phyloP scores from a whole-genome alignment of 345 rosid species.

The Anacardium occidentale region DNA sequence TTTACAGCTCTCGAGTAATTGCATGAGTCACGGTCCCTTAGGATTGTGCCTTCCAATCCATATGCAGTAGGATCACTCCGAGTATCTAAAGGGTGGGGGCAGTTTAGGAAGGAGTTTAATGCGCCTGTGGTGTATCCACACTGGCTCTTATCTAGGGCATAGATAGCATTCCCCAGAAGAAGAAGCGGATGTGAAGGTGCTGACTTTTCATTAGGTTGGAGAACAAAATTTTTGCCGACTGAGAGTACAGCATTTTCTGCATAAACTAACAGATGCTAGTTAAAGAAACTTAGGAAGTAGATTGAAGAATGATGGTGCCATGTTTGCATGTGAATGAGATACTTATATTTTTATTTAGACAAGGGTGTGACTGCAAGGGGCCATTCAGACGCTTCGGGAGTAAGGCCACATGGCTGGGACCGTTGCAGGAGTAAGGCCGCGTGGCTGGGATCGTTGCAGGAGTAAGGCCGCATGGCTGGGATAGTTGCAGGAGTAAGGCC shows the following conservation, averaged over 20 bases:
- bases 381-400: slow-evolving; percentile 66
- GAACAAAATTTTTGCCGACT: slow-evolving; percentile 70
- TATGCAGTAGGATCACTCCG: slow-evolving; percentile 82
- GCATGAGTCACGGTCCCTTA: slow-evolving; percentile 88
- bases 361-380: slow-evolving; percentile 71
- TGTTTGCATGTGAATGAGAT: neutral
- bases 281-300: no score
- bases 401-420: no score
- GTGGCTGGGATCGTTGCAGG: no score
- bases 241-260: slow-evolving; percentile 78
- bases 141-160: slow-evolving; percentile 45
- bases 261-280: neutral
- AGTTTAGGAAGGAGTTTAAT: slow-evolving; percentile 63
- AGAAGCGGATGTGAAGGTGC: slow-evolving; percentile 86
- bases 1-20: slow-evolving; percentile 80
- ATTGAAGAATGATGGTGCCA: no score
- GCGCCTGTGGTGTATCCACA: slow-evolving; percentile 39
- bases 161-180: slow-evolving; percentile 72
- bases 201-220: slow-evolving; percentile 73
- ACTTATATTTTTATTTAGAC: slow-evolving; percentile 72
- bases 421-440: no score
- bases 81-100: slow-evolving; percentile 80
- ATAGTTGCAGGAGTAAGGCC: slow-evolving; percentile 66
- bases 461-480: slow-evolving; percentile 73
- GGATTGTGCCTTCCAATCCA: slow-evolving; percentile 79